Conservation (phyloP, 371 early-diverging fungal genomes). For the Massospora cicadina region DNA sequence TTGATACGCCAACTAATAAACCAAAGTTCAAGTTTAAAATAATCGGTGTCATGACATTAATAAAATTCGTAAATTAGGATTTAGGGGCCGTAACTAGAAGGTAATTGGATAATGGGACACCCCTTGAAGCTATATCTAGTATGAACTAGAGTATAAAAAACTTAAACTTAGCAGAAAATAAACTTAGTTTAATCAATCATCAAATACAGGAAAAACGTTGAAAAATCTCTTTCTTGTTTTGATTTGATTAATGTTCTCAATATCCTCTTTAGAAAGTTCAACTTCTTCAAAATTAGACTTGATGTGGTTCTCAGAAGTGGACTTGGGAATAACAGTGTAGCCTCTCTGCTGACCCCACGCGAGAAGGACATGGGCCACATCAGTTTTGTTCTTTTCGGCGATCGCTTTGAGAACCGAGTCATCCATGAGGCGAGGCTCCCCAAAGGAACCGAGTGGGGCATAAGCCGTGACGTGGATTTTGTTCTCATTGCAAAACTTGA, state of each 20-base stretch:
- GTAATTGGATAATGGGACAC: too few species aligned
- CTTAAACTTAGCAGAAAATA: background rate
- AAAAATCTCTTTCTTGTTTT: background rate
- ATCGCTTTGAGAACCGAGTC: background rate
- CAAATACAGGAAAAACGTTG: background rate
- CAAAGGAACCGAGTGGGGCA: conserved; percentile 74
- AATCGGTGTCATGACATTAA: too few species aligned
- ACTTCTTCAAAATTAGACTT: background rate
- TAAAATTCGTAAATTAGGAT: too few species aligned
- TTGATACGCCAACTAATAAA: too few species aligned
- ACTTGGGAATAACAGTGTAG: conserved; percentile 45
- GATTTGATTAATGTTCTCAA: background rate
- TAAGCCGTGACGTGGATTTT: conserved; percentile 65
- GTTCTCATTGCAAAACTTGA: conserved; percentile 29
- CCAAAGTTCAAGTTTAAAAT: too few species aligned
- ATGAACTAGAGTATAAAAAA: too few species aligned
- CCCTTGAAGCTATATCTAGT: too few species aligned
- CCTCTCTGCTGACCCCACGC: conserved; percentile 36
- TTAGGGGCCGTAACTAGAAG: too few species aligned
- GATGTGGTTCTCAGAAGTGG: conserved; percentile 15
- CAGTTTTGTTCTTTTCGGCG: background rate
- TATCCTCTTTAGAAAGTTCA: background rate
- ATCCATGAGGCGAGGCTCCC: conserved; percentile 5
- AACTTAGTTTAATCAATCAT: background rate
- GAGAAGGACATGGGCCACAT: conserved; percentile 27